Conservation (phyloP, 495 filamentous ascomycete genomes). For the Aspergillus leporis region DNA sequence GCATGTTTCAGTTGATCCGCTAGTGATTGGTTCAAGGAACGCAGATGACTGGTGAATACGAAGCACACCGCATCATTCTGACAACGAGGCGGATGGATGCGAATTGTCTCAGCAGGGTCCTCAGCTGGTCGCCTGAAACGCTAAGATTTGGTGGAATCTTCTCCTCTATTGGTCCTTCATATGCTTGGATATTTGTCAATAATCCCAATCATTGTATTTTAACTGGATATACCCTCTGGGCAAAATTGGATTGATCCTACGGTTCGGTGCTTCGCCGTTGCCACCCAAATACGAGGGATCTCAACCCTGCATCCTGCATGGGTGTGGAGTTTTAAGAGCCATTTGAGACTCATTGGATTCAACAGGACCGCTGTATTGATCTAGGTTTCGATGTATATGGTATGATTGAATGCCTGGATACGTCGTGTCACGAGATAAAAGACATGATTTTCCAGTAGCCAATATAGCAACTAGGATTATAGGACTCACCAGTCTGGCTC, state of each 20-base stretch:
- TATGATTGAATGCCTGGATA: no score
- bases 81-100: background rate
- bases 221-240: background rate
- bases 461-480: no score
- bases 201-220: background rate
- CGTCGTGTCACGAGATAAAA: no score
- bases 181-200: background rate
- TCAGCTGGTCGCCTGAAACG: background rate
- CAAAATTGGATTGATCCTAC: background rate
- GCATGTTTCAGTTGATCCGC: background rate
- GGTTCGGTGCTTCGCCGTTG: background rate
- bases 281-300: background rate
- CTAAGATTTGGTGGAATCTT: background rate
- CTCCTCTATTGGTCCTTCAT: background rate
- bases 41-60: constrained; percentile 5
- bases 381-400: no score
- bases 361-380: no score
- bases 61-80: background rate
- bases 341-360: background rate
- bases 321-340: background rate
- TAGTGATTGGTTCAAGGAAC: background rate
- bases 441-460: no score
- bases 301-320: background rate
- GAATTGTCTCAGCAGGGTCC: background rate
- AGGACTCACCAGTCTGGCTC: no score